Evolutionary conservation across 1,284 basidiomycete genomes (phyloP).

Genomic region (Irpex rosettiformis): DNA sequence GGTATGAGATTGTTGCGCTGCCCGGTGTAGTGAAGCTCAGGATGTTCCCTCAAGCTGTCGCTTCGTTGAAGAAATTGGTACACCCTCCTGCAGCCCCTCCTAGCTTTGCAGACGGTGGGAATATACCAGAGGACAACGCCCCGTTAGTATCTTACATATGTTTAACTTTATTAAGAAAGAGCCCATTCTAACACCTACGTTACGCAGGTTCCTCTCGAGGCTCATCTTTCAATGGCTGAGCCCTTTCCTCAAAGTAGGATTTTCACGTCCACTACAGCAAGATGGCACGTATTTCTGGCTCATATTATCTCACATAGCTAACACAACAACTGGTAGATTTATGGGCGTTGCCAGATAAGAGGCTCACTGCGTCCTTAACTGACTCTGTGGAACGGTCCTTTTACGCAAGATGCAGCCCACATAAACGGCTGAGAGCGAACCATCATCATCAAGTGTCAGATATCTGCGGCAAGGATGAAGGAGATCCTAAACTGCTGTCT

Average conservation of each 20-base stretch:
- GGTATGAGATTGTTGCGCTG: no score
- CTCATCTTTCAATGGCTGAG: background rate
- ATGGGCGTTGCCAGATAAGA: background rate
- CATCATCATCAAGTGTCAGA: background rate
- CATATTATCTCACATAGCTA: background rate
- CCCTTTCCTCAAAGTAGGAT: background rate
- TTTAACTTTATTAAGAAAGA: no score
- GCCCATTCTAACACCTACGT: no score
- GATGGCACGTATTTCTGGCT: background rate
- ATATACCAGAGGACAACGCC: background rate
- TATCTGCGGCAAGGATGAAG: background rate
- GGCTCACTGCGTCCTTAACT: background rate
- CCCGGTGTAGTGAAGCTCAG: no score
- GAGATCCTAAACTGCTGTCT: background rate
- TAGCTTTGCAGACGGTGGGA: background rate
- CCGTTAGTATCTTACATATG: background rate
- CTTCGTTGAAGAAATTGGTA: background rate
- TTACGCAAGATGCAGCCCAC: background rate
- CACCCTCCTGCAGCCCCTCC: background rate
- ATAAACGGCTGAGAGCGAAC: background rate
- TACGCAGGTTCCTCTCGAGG: background rate
- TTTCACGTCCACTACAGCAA: background rate
- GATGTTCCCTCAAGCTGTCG: no score
- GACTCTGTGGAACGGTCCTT: background rate
- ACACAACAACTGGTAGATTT: background rate